Evolutionary conservation across 306 rosid species (phyloP).

Genomic region (Lathyrus aphaca): DNA sequence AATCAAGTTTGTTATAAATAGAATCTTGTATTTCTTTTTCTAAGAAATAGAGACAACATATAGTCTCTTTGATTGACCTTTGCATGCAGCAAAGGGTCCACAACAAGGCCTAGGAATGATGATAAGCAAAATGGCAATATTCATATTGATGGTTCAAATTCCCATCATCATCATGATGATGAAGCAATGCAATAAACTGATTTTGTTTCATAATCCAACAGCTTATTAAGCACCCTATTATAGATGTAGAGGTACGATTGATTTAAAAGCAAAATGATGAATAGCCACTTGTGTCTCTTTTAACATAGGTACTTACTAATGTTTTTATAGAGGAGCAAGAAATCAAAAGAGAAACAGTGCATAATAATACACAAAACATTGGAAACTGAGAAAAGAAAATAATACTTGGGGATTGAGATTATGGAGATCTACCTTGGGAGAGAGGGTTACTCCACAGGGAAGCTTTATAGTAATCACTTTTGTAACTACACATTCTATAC

Average conservation of each 20-base stretch:
- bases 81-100: slow-evolving; percentile 16
- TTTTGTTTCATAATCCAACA: neutral
- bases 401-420: slow-evolving; percentile 59
- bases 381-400: slow-evolving; percentile 76
- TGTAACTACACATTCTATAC: slow-evolving; percentile 45
- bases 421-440: slow-evolving; percentile 58
- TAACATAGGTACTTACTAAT: slow-evolving; percentile 46
- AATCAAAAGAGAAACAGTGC: slow-evolving; percentile 46
- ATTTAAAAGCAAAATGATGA: slow-evolving; percentile 22
- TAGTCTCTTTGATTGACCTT: neutral
- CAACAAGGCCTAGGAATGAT: neutral
- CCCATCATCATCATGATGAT: slow-evolving; percentile 13
- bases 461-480: slow-evolving; percentile 77
- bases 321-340: slow-evolving; percentile 44
- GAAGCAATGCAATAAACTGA: slow-evolving; percentile 14
- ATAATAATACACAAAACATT: slow-evolving; percentile 56
- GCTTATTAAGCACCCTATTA: neutral
- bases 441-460: too few relatives aligned
- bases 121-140: neutral
- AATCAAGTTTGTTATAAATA: too few relatives aligned
- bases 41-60: neutral
- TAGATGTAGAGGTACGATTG: slow-evolving; percentile 4
- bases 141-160: slow-evolving; percentile 30
- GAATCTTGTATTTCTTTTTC: neutral
- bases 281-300: slow-evolving; percentile 47